Evolutionary conservation across 1,139 yeast genomes (phyloP).

Genomic region (Taphrina confusa): DNA sequence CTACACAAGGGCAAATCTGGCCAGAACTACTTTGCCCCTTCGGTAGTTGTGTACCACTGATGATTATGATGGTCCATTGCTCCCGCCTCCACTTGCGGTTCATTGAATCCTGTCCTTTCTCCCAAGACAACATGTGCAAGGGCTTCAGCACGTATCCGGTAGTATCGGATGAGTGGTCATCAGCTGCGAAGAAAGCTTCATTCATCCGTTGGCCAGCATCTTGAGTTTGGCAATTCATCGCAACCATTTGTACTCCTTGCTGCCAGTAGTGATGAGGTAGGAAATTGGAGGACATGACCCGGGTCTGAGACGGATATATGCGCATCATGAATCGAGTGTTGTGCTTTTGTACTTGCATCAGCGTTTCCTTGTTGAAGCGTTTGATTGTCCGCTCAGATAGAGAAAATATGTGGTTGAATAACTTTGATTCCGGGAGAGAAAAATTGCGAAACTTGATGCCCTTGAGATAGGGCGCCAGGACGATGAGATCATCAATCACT

Average conservation of each 20-base stretch:
- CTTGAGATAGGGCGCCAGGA: slow-evolving; percentile 65
- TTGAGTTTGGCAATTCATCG: slow-evolving; percentile 89
- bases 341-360: slow-evolving; percentile 65
- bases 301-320: slow-evolving; percentile 77
- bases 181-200: slow-evolving; percentile 70
- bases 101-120: slow-evolving; percentile 11
- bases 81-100: slow-evolving; percentile 41
- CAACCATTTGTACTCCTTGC: slow-evolving; percentile 89
- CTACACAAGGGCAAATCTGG: slow-evolving; percentile 59
- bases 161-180: slow-evolving; percentile 47
- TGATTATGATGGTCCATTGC: slow-evolving; percentile 50
- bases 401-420: slow-evolving; percentile 80
- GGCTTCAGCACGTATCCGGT: slow-evolving; percentile 85
- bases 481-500: not conserved
- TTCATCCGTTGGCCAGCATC: slow-evolving; percentile 90
- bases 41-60: slow-evolving; percentile 82
- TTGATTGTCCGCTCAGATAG: slow-evolving; percentile 71
- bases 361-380: slow-evolving; percentile 63
- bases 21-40: slow-evolving; percentile 51
- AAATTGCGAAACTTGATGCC: slow-evolving; percentile 81
- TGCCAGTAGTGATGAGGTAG: slow-evolving; percentile 78
- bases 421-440: slow-evolving; percentile 81
- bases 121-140: slow-evolving; percentile 40
- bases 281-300: slow-evolving; percentile 78
- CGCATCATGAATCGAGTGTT: slow-evolving; percentile 75